Base-by-base conservation (phyloP, 2,329 filamentous ascomycete species). In the Arthrinium phaeospermum region DNA sequence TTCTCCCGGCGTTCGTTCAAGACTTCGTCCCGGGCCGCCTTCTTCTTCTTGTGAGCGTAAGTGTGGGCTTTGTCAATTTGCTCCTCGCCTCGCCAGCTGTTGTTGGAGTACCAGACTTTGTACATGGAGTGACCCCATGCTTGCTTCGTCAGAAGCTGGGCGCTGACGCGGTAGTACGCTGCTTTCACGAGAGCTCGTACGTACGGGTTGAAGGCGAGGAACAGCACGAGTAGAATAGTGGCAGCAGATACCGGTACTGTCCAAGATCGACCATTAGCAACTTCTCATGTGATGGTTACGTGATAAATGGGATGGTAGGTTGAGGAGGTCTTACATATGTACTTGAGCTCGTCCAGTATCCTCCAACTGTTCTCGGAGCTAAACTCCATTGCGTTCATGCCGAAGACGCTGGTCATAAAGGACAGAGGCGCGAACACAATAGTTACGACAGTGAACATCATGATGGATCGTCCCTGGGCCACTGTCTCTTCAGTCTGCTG, bases 361-460 rank as follows among this genome's bases (percentile, higher is more conserved):
- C 70, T 70, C 71, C 71, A 71, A 8, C 6, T 61, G 3, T 69
- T 73, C 0, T 73, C 70, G 12, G 24, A 30, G 0, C 71, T 74
- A 19, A 79, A 76, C 30, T 78, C 75, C 0, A 27, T 57, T 6
- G 78, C 77, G 71, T 84, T 83, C 82, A 84, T 84, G 0, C 82
- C 83, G 46, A 84, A 84, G 2, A 84, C 74, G 22, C 79, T 80
- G 0, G 82, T 78, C 70, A 83, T 79, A 75, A 84, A 84, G 0
- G 81, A 81, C 6, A 84, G 75, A 0, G 83, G 82, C 1, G 85
- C 84, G 70, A 87, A 86, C 27, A 86, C 75, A 61, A 86, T 85
- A 0, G 85, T 86, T 1, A 86, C 82, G 3, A 86, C 74, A 0
- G 85, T 86, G 71, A 87, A 86, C 1, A 84, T 77, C 81, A 87